Base-by-base conservation (phyloP, 2,329 filamentous ascomycete species). In the Colletotrichum coccodes region DNA sequence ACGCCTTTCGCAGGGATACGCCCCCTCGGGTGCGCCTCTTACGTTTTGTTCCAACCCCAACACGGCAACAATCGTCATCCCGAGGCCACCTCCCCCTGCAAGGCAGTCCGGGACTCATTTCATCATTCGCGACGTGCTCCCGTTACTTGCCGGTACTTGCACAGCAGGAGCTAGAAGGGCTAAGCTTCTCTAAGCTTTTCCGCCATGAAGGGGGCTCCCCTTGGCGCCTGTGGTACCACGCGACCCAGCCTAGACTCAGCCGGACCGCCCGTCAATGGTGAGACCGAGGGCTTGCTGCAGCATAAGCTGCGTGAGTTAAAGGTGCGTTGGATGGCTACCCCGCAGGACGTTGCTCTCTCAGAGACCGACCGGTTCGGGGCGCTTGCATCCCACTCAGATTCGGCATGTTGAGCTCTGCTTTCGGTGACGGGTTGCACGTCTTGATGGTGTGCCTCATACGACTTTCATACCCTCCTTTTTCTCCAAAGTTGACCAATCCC, bases 101-200 rank as follows among this genome's bases (percentile, higher is more conserved):
- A 46, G 18, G 26, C 21, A 16, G 56, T 28, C n/a, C 30, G 49
- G 49, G n/a, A 16, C 12, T 26, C n/a, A 16, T 34, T 36, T 18
- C 28, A n/a, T 8, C 18, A 26, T 46, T 47, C 3, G 28, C 52
- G 30, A 40, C 18, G 36, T 21, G 42, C 23, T 14, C 6, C 44
- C 18, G 38, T 12, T 52, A 21, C 18, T 21, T 14, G 9, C 18
- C 21, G 32, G 54, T 60, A 53, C 54, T 60, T 30, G 6, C 36
- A 12, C n/a, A 14, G 9, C 14, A 21, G 30, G n/a, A 38, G 18
- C 9, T 3, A 42, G 42, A 23, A 40, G 21, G 14, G 34, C 50
- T 16, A 66, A 67, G 64, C 64, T 67, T 68, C 64, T 21, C 38
- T 40, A 58, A 68, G 60, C 60, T 52, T 40, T 62, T 32, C 28